phyloP scores from a whole-genome alignment of 108 stramenopile genomes.

The Pseudonitzschia pungens region DNA sequence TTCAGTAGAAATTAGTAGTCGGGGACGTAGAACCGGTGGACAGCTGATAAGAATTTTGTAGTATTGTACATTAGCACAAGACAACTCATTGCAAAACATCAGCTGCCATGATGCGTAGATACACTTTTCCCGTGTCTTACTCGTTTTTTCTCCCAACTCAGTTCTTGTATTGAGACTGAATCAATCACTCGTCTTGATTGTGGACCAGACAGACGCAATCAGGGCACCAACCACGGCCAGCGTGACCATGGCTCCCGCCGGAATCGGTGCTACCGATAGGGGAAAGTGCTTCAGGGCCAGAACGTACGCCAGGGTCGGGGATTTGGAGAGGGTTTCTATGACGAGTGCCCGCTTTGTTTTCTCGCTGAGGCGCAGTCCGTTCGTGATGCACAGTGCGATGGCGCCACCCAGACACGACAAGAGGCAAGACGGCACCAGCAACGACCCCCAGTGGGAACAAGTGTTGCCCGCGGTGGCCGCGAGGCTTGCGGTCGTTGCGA shows the following conservation, averaged over 20 bases:
- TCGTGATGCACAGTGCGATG: neutral
- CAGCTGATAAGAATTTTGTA: no score
- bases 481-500: neutral
- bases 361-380: conserved; percentile 5
- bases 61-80: no score
- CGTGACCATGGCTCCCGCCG: conserved; percentile 42
- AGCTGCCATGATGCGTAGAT: no score
- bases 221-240: conserved; percentile 39
- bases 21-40: no score
- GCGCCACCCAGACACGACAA: conserved; percentile 17
- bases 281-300: conserved; percentile 36
- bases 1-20: no score
- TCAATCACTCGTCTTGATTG: no score
- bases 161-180: no score
- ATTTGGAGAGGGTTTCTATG: conserved; percentile 37
- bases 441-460: no score
- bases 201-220: conserved; percentile 37
- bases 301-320: conserved; percentile 41
- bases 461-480: no score
- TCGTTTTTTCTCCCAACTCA: no score
- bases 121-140: no score
- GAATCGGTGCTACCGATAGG: conserved; percentile 19
- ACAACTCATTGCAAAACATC: no score
- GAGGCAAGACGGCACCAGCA: conserved; percentile 18
- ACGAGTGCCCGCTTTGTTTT: conserved; percentile 26